Percentiles rank a stretch among this genome's conserved stretches.
Evolutionary conservation across 2,329 filamentous ascomycete genomes (phyloP).

Genomic region (Alternaria dauci): DNA sequence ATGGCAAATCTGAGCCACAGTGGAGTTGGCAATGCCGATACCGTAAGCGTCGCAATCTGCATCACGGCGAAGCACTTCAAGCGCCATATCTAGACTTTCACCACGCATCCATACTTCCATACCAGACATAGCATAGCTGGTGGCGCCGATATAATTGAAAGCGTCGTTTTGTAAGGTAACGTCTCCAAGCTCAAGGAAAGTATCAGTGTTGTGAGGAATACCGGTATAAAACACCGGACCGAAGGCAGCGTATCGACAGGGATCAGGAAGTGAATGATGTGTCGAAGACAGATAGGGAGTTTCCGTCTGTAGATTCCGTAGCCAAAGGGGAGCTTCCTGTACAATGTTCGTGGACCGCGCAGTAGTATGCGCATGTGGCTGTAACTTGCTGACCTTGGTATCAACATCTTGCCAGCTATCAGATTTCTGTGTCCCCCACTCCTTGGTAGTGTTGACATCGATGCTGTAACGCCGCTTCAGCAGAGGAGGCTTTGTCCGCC

Average conservation of each 20-base stretch:
- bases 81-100: slow-evolving; percentile 28
- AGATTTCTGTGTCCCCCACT: background rate
- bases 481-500: slow-evolving; percentile 19
- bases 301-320: background rate
- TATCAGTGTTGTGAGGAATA: slow-evolving; percentile 8
- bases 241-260: slow-evolving; percentile 19
- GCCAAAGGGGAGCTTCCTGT: background rate
- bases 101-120: slow-evolving; percentile 28
- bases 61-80: slow-evolving; percentile 24
- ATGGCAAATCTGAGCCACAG: slow-evolving; percentile 23
- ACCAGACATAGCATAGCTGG: background rate
- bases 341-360: background rate
- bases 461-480: slow-evolving; percentile 33
- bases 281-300: background rate
- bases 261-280: slow-evolving; percentile 6
- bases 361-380: background rate
- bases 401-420: background rate
- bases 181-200: slow-evolving; percentile 26
- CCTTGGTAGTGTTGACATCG: slow-evolving; percentile 23
- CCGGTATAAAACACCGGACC: background rate
- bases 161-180: slow-evolving; percentile 22
- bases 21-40: slow-evolving; percentile 31
- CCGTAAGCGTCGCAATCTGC: slow-evolving; percentile 11
- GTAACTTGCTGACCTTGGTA: background rate
- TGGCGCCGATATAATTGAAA: slow-evolving; percentile 16